Evolutionary conservation across 306 rosid species (phyloP), one percentile per base, ranked within the genome.

Genomic region (Vigna hirtella): DNA sequence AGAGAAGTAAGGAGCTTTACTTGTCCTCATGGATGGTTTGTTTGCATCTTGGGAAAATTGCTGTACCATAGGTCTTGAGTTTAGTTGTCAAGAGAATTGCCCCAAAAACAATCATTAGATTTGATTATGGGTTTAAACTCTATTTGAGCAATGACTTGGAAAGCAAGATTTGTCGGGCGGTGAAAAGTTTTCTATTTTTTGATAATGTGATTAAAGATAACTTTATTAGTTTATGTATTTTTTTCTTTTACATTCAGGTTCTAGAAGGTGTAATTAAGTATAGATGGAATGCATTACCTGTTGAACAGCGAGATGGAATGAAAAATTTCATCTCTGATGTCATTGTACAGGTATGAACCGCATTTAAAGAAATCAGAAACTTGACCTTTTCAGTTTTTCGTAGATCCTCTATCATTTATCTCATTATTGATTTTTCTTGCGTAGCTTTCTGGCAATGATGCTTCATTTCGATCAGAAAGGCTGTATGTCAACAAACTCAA

Each of bases 281-380:
- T 74, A 88, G 97, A 77, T 96, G 99, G 99, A 96, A 96, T 91
- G 98, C 98, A 17, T 85, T 96, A 73, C 99, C 99, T 10, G 98
- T 85, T 66, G 98, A 96, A 80, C 98, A 96, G 84, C 88, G 99
- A 50, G 99, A 96, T 72, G 99, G 99, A 80, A 96, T 96, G 99
- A 96, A 96, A 79, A 96, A 96, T 86, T 96, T 93, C 79, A 93
- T 96, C 16, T 96, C 99, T 72, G 99, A 96, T 66, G 89, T 96
- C 51, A 96, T 96, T 70, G 97, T 96, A 49, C 98, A 96, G 98
- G 99, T 93, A 80, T 42, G 50, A 13, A 59, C 52, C 3, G 11
- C 45, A 40, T 59, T 68, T 43, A 52, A 58, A 26, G 70, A 71
- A 47, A 53, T 65, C 38, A 53, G 24, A 15, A 45, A 20, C 45